phyloP scores from a whole-genome alignment of 495 filamentous ascomycete genomes.

The Hyaloscypha bicolor region DNA sequence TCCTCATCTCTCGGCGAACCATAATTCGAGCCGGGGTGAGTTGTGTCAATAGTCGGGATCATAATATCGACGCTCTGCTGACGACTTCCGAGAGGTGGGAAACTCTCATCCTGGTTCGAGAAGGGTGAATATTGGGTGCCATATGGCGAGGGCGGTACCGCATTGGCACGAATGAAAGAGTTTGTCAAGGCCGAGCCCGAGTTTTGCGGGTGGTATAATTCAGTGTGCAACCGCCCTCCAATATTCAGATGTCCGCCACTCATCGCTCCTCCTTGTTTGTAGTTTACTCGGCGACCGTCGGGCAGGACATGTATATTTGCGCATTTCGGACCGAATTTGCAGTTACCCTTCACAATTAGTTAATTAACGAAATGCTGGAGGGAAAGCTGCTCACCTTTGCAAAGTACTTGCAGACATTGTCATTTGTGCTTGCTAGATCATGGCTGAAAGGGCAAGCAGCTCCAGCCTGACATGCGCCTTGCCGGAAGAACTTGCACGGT shows the following conservation, averaged over 20 bases:
- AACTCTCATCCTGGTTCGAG: slow-evolving; percentile 43
- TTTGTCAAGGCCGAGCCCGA: slow-evolving; percentile 80
- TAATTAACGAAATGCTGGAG: background rate
- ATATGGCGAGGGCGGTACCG: slow-evolving; percentile 44
- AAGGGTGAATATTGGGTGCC: slow-evolving; percentile 41
- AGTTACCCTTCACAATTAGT: slow-evolving; percentile 75
- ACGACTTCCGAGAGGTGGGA: slow-evolving; percentile 46
- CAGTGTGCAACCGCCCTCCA: slow-evolving; percentile 72
- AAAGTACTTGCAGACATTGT: slow-evolving; percentile 97
- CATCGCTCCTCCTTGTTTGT: slow-evolving; percentile 53
- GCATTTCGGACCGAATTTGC: slow-evolving; percentile 98
- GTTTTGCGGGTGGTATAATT: slow-evolving; percentile 56
- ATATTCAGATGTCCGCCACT: slow-evolving; percentile 56
- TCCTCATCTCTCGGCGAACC: slow-evolving; percentile 86
- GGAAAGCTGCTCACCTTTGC: slow-evolving; percentile 69
- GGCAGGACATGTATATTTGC: slow-evolving; percentile 94
- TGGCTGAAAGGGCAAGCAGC: slow-evolving; percentile 96
- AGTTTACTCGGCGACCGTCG: slow-evolving; percentile 89
- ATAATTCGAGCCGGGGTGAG: slow-evolving; percentile 76
- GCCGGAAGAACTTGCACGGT: slow-evolving; percentile 98
- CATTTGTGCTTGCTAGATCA: slow-evolving; percentile 75
- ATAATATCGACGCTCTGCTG: slow-evolving; percentile 51
- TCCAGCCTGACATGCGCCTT: slow-evolving; percentile 95
- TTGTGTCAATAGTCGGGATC: slow-evolving; percentile 79
- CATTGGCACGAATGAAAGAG: slow-evolving; percentile 76